These are phyloP conservation scores for Mucor velutinosus DNA, from an alignment of 371 early-diverging fungal species.

Conservation along the genomic window DNA sequence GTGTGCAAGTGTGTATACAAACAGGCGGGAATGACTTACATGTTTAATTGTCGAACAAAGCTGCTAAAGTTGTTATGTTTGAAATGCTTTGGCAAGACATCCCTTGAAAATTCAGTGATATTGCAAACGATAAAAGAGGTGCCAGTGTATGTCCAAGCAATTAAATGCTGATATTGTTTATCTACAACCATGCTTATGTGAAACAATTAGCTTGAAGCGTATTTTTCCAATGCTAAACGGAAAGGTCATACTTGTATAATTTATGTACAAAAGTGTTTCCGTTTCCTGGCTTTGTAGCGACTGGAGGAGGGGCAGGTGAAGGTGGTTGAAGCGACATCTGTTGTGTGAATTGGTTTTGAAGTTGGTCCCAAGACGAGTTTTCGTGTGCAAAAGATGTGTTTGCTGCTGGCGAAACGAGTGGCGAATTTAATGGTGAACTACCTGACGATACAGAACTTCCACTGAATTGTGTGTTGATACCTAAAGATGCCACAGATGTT, in stretches of 20 bases:
- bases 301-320: slow-evolving; percentile 6
- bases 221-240: background rate
- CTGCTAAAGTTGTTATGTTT: slow-evolving; percentile 86
- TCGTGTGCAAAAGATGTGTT: slow-evolving; percentile 18
- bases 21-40: slow-evolving; percentile 59
- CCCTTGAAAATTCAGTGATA: slow-evolving; percentile 85
- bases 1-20: background rate
- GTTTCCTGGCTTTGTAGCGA: slow-evolving; percentile 13
- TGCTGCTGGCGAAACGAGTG: slow-evolving; percentile 28
- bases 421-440: slow-evolving; percentile 38
- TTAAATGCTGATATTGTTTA: slow-evolving; percentile 70
- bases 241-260: slow-evolving; percentile 38
- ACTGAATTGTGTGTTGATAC: slow-evolving; percentile 33
- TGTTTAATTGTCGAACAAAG: slow-evolving; percentile 90
- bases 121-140: slow-evolving; percentile 91
- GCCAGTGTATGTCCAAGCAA: slow-evolving; percentile 83
- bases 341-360: slow-evolving; percentile 29
- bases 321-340: slow-evolving; percentile 41
- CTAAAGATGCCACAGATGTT: slow-evolving; percentile 21
- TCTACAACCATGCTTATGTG: slow-evolving; percentile 22
- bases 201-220: background rate
- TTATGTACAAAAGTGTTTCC: slow-evolving; percentile 42
- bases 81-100: slow-evolving; percentile 78
- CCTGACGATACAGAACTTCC: slow-evolving; percentile 31
- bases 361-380: slow-evolving; percentile 30